Evolutionary conservation across 163 green algal species (phyloP).

Genomic region (Scenedesmus sp.): DNA sequence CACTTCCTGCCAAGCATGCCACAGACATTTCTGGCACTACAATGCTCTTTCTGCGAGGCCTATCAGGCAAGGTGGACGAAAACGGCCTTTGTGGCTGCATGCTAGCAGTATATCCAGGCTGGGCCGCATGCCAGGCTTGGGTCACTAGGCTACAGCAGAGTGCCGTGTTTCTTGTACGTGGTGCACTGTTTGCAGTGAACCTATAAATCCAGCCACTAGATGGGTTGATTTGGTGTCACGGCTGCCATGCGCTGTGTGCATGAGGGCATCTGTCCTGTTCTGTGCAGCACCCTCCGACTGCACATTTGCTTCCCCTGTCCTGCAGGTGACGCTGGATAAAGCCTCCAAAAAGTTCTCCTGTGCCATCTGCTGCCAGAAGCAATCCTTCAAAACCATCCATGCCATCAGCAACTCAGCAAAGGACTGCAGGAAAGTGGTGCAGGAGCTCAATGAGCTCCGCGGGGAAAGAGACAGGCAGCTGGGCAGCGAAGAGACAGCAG

Average conservation of each 20-base stretch:
- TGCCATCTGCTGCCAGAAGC: conserved; percentile 26
- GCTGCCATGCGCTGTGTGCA: too few species aligned
- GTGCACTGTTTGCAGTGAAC: too few species aligned
- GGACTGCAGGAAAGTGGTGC: conserved; percentile 29
- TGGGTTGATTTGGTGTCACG: too few species aligned
- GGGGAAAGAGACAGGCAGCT: not conserved
- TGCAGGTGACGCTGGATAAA: conserved; percentile 37
- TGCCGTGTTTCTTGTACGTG: too few species aligned
- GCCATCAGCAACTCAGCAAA: conserved; percentile 27
- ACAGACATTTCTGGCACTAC: conserved; percentile 30
- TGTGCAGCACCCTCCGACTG: too few species aligned
- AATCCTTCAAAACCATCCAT: conserved; percentile 24
- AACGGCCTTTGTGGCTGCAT: too few species aligned
- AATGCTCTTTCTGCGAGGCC: conserved; percentile 38
- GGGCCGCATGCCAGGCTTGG: not conserved
- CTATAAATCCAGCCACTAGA: too few species aligned
- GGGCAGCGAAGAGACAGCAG: not conserved
- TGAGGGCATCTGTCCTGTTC: too few species aligned
- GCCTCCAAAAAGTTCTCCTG: conserved; percentile 39
- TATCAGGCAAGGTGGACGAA: not conserved
- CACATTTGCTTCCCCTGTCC: not conserved
- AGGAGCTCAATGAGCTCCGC: conserved; percentile 37
- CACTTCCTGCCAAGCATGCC: conserved; percentile 16
- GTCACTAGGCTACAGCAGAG: too few species aligned
- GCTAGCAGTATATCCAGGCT: not conserved